Evolutionary conservation across 805 yeast genomes (phyloP), one percentile per base, ranked within the genome.

Genomic region (Spathaspora girioi): DNA sequence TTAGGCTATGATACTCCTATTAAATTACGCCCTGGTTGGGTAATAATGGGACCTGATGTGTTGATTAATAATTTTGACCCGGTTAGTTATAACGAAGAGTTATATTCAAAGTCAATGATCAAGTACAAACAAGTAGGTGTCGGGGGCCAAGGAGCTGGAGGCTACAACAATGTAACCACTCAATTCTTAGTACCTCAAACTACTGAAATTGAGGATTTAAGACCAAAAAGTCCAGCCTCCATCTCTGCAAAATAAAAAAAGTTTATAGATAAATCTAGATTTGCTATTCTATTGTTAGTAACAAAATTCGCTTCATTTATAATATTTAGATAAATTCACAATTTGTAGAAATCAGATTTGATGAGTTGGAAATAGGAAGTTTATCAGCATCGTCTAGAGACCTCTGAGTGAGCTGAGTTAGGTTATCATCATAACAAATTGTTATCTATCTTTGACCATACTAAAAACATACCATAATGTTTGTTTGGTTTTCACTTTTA

Each of bases 11-110:
- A 85, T 38, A 79, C 78, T 35, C 86, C 87, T 31, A 80, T 87
- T 17, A 78, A 77, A 55, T 65, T 81, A 54, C 81, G 97, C 61
- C 84, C 83, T 9, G 98, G 98, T 5, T 92, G 98, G 98, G 94
- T 89, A 3, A 80, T 91, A 9, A 74, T 89, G 78, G 79, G 91
- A 59, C 97, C 97, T 0, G 97, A 91, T 67, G 82, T 87, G 3
- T 66, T 89, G 57, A 62, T 89, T 29, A 81, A 89, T 63, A 89
- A 89, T 62, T 89, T 92, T 53, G 59, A 63, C 45, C 70, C 74
- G 0, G 48, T 43, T 5, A 57, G 57, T 27, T 73, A 71, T 57
- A 65, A 62, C 46, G 56, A 62, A 46, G 73, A 71, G 42, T 53
- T 74, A 38, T 57, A 62, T 47, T 48, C 61, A 6, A 70, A 65